phyloP scores from a whole-genome alignment of 495 filamentous ascomycete genomes.

The Tuber calosporum region DNA sequence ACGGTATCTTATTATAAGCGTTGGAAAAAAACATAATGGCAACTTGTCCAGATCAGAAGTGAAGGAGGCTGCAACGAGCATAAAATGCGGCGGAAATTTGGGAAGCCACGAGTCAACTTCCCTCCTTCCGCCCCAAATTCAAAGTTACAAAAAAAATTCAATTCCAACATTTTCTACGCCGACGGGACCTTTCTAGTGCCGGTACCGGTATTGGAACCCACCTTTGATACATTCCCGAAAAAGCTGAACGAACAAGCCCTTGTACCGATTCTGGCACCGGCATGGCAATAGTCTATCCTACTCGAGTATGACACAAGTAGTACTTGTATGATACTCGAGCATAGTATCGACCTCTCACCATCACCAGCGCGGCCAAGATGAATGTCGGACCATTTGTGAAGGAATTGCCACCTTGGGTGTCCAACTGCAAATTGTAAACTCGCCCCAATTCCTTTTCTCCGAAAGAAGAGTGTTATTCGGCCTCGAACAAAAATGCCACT shows the following conservation, averaged over 20 bases:
- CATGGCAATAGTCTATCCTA: too few species aligned
- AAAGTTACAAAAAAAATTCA: background rate
- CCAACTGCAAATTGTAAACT: background rate
- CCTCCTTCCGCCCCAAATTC: background rate
- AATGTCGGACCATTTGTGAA: too few species aligned
- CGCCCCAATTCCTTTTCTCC: background rate
- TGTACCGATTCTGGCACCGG: background rate
- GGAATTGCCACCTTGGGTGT: too few species aligned
- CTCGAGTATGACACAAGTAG: too few species aligned
- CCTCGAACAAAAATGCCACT: background rate
- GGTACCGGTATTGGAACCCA: background rate
- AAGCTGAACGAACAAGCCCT: background rate
- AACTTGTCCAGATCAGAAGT: background rate
- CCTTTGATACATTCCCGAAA: background rate
- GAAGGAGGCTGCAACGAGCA: slow-evolving; percentile 19
- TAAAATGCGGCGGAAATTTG: slow-evolving; percentile 2
- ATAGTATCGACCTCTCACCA: background rate
- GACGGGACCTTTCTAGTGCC: background rate
- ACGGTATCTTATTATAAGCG: background rate
- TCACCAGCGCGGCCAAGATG: too few species aligned
- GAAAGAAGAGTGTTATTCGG: background rate
- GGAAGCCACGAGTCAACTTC: slow-evolving; percentile 11
- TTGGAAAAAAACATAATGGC: background rate
- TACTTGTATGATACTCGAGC: too few species aligned
- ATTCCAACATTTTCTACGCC: background rate